Evolutionary conservation across 371 early-diverging fungal species (phyloP).

Genomic region (Apophysomyces elegans): DNA sequence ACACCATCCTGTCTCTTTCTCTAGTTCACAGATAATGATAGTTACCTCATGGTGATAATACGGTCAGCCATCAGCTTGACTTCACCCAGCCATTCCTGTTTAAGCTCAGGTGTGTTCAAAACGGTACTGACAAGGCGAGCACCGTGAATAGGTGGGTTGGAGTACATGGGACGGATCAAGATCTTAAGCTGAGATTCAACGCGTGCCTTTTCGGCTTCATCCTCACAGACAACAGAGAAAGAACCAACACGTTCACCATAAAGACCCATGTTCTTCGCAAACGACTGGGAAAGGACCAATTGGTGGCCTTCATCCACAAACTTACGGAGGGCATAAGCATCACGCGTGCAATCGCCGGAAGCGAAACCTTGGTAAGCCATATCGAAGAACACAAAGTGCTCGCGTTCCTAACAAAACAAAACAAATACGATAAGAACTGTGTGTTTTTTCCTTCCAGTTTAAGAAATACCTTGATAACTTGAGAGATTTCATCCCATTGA

Average conservation of each 20-base stretch:
- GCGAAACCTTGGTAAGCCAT: constrained; percentile 99
- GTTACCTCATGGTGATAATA: constrained; percentile 90
- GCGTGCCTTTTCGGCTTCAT: constrained; percentile 80
- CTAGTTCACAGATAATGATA: neutral
- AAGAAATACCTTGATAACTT: constrained; percentile 68
- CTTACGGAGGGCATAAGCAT: constrained; percentile 94
- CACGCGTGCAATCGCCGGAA: constrained; percentile 88
- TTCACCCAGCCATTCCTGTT: constrained; percentile 89
- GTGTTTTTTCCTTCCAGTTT: neutral
- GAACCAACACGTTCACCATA: constrained; percentile 98
- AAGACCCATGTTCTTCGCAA: constrained; percentile 99
- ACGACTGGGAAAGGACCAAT: constrained; percentile 92
- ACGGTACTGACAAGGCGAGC: constrained; percentile 93
- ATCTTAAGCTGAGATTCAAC: constrained; percentile 96
- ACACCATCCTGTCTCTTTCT: neutral
- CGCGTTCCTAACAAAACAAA: constrained; percentile 56
- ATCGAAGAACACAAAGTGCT: constrained; percentile 95
- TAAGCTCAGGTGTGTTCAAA: constrained; percentile 76
- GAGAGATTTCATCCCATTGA: constrained; percentile 92
- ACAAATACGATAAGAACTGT: neutral
- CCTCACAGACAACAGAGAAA: constrained; percentile 87
- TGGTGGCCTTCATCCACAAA: constrained; percentile 85
- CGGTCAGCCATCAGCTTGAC: constrained; percentile 98
- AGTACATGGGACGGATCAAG: constrained; percentile 96
- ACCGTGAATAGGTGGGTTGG: constrained; percentile 96